Conservation (phyloP, 805 yeast species). For the Lachancea meyersii region DNA sequence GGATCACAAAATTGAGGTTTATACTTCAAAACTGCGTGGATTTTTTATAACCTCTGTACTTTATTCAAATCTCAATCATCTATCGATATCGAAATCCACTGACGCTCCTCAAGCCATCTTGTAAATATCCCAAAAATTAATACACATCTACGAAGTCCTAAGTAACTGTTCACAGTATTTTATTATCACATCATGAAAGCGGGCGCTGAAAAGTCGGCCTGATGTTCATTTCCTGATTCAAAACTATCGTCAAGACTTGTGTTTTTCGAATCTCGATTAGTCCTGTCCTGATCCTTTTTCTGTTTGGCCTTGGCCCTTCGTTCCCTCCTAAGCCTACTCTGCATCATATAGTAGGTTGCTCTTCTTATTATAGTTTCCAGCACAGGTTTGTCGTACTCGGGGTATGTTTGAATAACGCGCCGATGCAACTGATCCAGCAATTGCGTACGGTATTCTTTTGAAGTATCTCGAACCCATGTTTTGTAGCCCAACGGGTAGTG, state of each 20-base stretch:
- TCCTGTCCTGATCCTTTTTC: conserved; percentile 4
- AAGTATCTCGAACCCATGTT: conserved; percentile 82
- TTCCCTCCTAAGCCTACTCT: conserved; percentile 64
- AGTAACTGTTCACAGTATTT: neutral
- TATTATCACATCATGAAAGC: conserved; percentile 6
- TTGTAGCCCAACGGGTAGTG: conserved; percentile 69
- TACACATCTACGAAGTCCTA: neutral
- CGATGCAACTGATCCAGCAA: conserved; percentile 44
- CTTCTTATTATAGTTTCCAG: conserved; percentile 72
- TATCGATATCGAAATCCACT: too few relatives aligned
- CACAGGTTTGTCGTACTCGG: conserved; percentile 46
- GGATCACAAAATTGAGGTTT: too few relatives aligned
- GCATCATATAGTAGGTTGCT: conserved; percentile 77
- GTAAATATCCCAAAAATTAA: neutral
- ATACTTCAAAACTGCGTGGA: too few relatives aligned
- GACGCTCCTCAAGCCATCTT: too few relatives aligned
- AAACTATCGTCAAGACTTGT: neutral
- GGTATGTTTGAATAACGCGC: conserved; percentile 42
- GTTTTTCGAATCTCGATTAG: conserved; percentile 1
- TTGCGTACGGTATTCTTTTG: conserved; percentile 45
- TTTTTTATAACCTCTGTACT: too few relatives aligned
- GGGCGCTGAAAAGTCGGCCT: conserved; percentile 1
- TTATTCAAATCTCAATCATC: too few relatives aligned
- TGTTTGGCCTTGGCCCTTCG: conserved; percentile 44
- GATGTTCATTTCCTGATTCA: neutral